Conservation (phyloP, 495 filamentous ascomycete species). For the Lophiostoma macrostomum region DNA sequence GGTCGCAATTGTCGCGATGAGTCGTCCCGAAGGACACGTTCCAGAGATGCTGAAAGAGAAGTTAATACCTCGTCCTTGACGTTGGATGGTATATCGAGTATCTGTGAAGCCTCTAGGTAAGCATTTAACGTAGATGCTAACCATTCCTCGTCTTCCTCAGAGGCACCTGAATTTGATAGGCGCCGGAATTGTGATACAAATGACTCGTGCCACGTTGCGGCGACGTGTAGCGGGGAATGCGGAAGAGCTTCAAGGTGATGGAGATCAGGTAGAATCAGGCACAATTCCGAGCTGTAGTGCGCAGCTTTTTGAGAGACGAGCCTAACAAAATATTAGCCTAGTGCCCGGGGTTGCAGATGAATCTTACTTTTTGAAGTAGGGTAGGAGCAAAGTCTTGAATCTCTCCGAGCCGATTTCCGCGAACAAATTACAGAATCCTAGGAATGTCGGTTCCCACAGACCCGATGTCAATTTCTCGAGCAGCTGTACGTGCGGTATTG, state of each 20-base stretch:
- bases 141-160: neutral
- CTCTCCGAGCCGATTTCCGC: constrained; percentile 68
- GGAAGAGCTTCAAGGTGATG: neutral
- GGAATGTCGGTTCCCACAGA: constrained; percentile 62
- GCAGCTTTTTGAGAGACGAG: constrained; percentile 33
- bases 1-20: neutral
- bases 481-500: constrained; percentile 63
- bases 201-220: constrained; percentile 11
- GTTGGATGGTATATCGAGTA: neutral
- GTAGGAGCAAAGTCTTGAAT: constrained; percentile 72
- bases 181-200: constrained; percentile 7
- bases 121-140: constrained; percentile 18
- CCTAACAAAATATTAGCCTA: constrained; percentile 14
- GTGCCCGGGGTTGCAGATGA: neutral
- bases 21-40: neutral
- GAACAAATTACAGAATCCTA: constrained; percentile 79
- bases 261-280: constrained; percentile 19
- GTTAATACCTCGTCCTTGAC: constrained; percentile 3
- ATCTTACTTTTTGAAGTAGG: constrained; percentile 74
- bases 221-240: constrained; percentile 3
- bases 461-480: constrained; percentile 62
- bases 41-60: neutral
- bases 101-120: constrained; percentile 10
- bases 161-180: neutral
- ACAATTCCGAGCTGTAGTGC: constrained; percentile 18